These are phyloP conservation scores for Penicillium sclerotiorum DNA, from an alignment of 2,329 filamentous ascomycete genomes.

Conservation along the genomic window DNA sequence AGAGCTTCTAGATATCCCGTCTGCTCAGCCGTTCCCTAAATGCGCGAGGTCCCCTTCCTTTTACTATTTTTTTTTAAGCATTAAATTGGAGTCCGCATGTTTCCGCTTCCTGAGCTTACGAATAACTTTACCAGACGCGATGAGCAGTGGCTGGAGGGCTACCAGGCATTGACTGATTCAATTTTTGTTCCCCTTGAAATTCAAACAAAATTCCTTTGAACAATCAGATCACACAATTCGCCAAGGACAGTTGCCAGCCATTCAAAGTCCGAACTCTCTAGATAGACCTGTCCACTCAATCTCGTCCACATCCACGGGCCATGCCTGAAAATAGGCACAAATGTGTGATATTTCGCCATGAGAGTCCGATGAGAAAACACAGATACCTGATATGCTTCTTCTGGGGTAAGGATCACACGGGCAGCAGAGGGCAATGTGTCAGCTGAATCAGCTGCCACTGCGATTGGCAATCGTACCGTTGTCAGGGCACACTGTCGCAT, in stretches of 20 bases:
- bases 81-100: no score
- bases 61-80: no score
- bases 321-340: neutral
- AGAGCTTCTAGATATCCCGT: no score
- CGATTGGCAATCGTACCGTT: slow-evolving; percentile 73
- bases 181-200: no score
- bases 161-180: no score
- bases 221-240: neutral
- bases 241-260: neutral
- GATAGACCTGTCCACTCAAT: neutral
- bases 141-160: no score
- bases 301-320: neutral
- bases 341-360: neutral
- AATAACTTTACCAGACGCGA: no score
- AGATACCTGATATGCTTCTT: neutral
- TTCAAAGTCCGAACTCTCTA: neutral
- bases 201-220: neutral
- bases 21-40: no score
- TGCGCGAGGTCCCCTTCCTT: no score
- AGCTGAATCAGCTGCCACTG: slow-evolving; percentile 23
- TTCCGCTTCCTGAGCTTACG: no score
- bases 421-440: neutral
- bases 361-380: neutral
- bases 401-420: neutral
- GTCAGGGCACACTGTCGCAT: slow-evolving; percentile 69